Percentiles rank a stretch among this genome's conserved stretches.
phyloP scores from a whole-genome alignment of 495 filamentous ascomycete genomes.

The Penicillium silybi region DNA sequence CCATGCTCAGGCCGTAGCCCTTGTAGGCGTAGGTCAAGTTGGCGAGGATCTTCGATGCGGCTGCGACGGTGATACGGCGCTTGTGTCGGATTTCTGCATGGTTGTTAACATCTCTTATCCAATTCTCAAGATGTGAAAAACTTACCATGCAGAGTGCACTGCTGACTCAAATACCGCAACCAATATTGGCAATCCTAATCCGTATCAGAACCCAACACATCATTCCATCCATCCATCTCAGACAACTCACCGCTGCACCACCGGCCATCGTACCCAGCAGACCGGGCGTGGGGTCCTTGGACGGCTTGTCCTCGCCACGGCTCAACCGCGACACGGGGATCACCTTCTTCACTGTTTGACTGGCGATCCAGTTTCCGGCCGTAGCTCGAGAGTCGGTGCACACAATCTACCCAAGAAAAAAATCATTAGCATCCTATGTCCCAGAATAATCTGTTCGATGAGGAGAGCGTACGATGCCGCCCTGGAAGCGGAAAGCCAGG shows the following conservation, averaged over 20 bases:
- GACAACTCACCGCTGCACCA: conserved; percentile 74
- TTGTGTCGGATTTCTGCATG: conserved; percentile 84
- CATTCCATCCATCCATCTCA: background rate
- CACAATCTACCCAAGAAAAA: conserved; percentile 56
- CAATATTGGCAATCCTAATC: conserved; percentile 95
- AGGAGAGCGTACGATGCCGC: conserved; percentile 64
- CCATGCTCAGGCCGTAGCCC: conserved; percentile 96
- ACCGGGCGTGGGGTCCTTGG: conserved; percentile 76
- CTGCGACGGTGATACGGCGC: conserved; percentile 94
- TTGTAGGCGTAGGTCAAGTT: conserved; percentile 99
- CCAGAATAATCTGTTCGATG: background rate
- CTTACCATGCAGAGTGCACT: conserved; percentile 88
- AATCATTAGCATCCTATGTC: background rate
- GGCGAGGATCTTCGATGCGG: conserved; percentile 95
- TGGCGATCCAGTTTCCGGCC: conserved; percentile 97
- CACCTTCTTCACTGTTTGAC: conserved; percentile 99
- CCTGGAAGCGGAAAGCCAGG: conserved; percentile 95
- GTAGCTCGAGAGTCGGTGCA: conserved; percentile 96
- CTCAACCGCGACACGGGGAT: conserved; percentile 58
- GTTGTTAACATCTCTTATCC: conserved; percentile 4
- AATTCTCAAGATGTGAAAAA: background rate
- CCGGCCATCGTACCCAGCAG: conserved; percentile 97
- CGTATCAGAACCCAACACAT: conserved; percentile 9
- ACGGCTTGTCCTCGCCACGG: conserved; percentile 41
- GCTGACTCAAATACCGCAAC: conserved; percentile 97